phyloP scores from a whole-genome alignment of 1,284 basidiomycete species.

The Ceratobasidium sp. region DNA sequence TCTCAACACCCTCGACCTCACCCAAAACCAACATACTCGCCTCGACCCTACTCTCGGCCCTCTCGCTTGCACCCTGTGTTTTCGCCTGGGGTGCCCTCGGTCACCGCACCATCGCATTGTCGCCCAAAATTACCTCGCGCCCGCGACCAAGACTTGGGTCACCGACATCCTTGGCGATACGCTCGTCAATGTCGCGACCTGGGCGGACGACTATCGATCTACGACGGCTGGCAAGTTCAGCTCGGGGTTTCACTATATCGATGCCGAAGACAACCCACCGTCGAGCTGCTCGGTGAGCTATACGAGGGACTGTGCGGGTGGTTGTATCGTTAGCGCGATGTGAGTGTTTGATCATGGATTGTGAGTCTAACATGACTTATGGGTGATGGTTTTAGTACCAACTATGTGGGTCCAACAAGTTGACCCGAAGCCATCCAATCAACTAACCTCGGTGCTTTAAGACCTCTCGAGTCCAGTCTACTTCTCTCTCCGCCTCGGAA shows the following conservation, averaged over 20 bases:
- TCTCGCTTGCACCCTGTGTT: constrained; percentile 28
- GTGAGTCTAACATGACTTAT: not conserved
- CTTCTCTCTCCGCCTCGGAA: constrained; percentile 34
- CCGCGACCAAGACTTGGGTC: constrained; percentile 39
- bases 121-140: constrained; percentile 46
- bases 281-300: constrained; percentile 44
- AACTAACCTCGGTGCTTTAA: constrained; percentile 1
- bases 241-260: constrained; percentile 45
- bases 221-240: constrained; percentile 36
- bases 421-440: not conserved
- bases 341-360: not conserved
- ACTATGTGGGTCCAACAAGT: constrained; percentile 35
- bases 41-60: constrained; percentile 10
- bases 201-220: constrained; percentile 41
- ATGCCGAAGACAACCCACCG: constrained; percentile 45
- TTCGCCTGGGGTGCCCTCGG: constrained; percentile 41
- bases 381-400: constrained; percentile 20
- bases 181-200: constrained; percentile 44
- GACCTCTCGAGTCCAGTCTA: constrained; percentile 35
- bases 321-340: constrained; percentile 46
- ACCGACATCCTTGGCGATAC: constrained; percentile 41
- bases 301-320: constrained; percentile 44
- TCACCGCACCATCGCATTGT: constrained; percentile 45
- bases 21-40: constrained; percentile 20
- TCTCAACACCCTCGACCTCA: not conserved